Evolutionary conservation across 2,329 filamentous ascomycete genomes (phyloP), one percentile per base, ranked within the genome.

Genomic region (Colletotrichum kahawae): DNA sequence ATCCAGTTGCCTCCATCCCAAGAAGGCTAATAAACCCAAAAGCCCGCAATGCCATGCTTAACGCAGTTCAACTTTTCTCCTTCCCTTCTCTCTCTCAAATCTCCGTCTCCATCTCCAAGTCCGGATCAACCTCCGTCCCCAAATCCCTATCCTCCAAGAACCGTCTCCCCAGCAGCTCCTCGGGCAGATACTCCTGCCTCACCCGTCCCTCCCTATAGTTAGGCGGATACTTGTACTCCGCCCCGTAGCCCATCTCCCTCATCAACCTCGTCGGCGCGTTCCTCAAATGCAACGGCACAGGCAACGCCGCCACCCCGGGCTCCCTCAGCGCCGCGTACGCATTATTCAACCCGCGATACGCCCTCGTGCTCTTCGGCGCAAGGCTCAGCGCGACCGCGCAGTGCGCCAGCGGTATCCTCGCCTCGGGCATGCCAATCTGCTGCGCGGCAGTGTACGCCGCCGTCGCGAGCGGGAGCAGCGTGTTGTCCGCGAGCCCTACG

Each of bases 221-320:
- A 0, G 97, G 97, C 78, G 98, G 98, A 81, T 99, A 98, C 84
- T 98, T 98, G 84, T 99, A 99, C 82, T 95, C 94, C 65, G 92
- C 93, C 1, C 96, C 96, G 81, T 95, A 98, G 0, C 95, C 96
- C 78, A 98, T 86, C 78, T 98, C 96, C 80, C 96, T 94, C 96
- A 99, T 98, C 78, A 98, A 83, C 78, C 93, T 90, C 2, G 97
- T 98, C 0, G 97, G 96, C 10, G 97, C 97, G 83, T 98, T 98
- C 74, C 97, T 88, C 74, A 99, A 84, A 82, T 98, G 97, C 51
- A 97, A 84, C 3, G 97, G 97, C 27, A 99, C 93, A 0, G 95
- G 94, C 66, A 98, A 82, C 1, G 91, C 91, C 0, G 95, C 96
- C 4, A 97, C 88, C 1, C 96, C 96, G 0, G 96, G 96, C 82